Percentiles rank a stretch among this genome's conserved stretches.
phyloP scores from a whole-genome alignment of 305 asterid species.

The Rubia occidens region DNA sequence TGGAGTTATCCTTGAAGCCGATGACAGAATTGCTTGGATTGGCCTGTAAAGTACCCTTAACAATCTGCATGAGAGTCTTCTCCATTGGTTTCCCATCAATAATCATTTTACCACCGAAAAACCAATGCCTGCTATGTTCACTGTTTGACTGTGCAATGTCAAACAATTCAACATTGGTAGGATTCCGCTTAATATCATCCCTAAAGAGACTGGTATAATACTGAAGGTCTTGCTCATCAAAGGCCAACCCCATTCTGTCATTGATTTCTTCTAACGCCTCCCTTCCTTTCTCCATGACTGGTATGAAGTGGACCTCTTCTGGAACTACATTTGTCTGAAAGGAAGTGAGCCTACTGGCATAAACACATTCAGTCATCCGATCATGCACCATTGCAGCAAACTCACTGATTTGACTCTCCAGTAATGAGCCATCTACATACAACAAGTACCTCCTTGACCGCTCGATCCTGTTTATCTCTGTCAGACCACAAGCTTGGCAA shows the following conservation, averaged over 20 bases:
- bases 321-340: conserved; percentile 58
- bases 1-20: conserved; percentile 94
- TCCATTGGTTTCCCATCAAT: conserved; percentile 68
- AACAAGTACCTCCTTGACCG: conserved; percentile 78
- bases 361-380: conserved; percentile 85
- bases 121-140: conserved; percentile 98
- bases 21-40: conserved; percentile 88
- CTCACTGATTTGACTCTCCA: conserved; percentile 52
- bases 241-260: conserved; percentile 84
- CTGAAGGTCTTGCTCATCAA: conserved; percentile 86
- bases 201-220: conserved; percentile 78
- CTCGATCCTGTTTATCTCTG: conserved; percentile 66
- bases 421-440: conserved; percentile 33
- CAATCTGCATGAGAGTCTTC: conserved; percentile 86
- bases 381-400: conserved; percentile 81
- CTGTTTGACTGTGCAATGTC: conserved; percentile 98
- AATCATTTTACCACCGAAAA: conserved; percentile 75
- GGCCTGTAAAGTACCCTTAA: conserved; percentile 69
- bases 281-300: conserved; percentile 84
- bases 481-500: conserved; percentile 76
- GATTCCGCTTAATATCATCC: conserved; percentile 73
- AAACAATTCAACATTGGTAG: conserved; percentile 80
- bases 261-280: conserved; percentile 84
- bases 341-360: conserved; percentile 59
- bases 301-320: conserved; percentile 62